Evolutionary conservation across 192 early-diverging fungal genomes (phyloP).

Genomic region (Podila epicladia): DNA sequence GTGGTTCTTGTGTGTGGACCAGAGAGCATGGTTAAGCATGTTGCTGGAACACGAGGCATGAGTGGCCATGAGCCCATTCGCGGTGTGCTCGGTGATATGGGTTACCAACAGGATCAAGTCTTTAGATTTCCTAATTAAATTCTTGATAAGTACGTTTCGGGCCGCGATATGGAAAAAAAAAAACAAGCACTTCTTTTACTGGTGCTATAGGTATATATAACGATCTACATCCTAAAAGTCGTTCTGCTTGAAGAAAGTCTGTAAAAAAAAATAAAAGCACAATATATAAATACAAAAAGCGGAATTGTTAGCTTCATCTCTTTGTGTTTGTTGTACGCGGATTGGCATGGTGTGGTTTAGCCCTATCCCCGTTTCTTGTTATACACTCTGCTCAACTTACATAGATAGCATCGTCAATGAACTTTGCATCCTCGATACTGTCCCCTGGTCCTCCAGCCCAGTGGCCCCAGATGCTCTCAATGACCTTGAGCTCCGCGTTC

Average conservation of each 20-base stretch:
- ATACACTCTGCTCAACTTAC: constrained; percentile 4
- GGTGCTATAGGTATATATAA: too few species aligned
- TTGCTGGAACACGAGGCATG: constrained; percentile 63
- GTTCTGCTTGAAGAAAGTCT: constrained; percentile 23
- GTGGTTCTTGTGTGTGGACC: constrained; percentile 74
- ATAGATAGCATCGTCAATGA: constrained; percentile 26
- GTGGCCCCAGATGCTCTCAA: constrained; percentile 39
- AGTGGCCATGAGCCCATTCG: constrained; percentile 65
- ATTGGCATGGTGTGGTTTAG: too few species aligned
- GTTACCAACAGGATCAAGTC: constrained; percentile 61
- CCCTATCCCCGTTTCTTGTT: too few species aligned
- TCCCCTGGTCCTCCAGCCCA: constrained; percentile 37
- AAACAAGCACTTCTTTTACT: too few species aligned
- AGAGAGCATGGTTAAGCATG: constrained; percentile 66
- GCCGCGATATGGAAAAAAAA: too few species aligned
- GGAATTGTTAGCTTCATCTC: not conserved
- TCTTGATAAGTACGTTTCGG: too few species aligned
- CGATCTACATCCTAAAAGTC: not conserved
- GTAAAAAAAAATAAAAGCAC: not conserved
- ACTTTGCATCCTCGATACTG: constrained; percentile 20
- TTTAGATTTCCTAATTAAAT: constrained; percentile 66
- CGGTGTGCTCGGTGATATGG: constrained; percentile 62
- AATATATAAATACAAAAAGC: too few species aligned
- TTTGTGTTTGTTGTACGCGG: not conserved
- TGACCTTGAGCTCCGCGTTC: constrained; percentile 25